Evolutionary conservation across 1,139 yeast species (phyloP).

Genomic region (Sugiyamaella novakii): DNA sequence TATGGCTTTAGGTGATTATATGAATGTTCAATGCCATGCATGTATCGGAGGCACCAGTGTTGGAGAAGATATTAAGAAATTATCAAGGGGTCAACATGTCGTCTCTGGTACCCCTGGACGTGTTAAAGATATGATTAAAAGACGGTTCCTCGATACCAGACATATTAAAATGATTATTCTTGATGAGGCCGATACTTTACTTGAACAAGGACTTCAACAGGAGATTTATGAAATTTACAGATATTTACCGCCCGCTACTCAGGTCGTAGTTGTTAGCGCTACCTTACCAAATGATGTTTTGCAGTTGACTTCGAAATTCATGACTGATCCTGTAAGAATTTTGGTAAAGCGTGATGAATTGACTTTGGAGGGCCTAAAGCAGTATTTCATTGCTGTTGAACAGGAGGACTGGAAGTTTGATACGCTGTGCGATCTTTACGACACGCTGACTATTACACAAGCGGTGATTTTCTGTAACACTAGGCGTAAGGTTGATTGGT

Average conservation of each 20-base stretch:
- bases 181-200: conserved; percentile 94
- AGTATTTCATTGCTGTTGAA: conserved; percentile 82
- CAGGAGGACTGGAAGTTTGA: conserved; percentile 96
- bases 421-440: conserved; percentile 88
- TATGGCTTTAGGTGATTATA: conserved; percentile 79
- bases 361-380: conserved; percentile 86
- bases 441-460: conserved; percentile 91
- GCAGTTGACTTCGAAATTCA: conserved; percentile 82
- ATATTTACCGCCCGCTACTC: conserved; percentile 75
- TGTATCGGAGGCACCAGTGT: conserved; percentile 92
- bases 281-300: conserved; percentile 85
- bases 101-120: conserved; percentile 98
- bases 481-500: conserved; percentile 88
- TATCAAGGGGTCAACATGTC: conserved; percentile 82
- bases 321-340: conserved; percentile 88
- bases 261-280: conserved; percentile 93
- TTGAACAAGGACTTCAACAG: conserved; percentile 89
- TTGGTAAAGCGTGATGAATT: conserved; percentile 89
- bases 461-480: conserved; percentile 97
- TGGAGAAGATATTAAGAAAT: conserved; percentile 73
- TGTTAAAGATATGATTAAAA: conserved; percentile 81
- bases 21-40: conserved; percentile 80
- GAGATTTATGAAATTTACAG: conserved; percentile 89
- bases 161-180: conserved; percentile 78
- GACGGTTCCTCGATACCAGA: conserved; percentile 68